Percentiles rank a stretch among this genome's conserved stretches.
Conservation (phyloP, 768 basidiomycete species). For the Rhodotorula graminis region DNA sequence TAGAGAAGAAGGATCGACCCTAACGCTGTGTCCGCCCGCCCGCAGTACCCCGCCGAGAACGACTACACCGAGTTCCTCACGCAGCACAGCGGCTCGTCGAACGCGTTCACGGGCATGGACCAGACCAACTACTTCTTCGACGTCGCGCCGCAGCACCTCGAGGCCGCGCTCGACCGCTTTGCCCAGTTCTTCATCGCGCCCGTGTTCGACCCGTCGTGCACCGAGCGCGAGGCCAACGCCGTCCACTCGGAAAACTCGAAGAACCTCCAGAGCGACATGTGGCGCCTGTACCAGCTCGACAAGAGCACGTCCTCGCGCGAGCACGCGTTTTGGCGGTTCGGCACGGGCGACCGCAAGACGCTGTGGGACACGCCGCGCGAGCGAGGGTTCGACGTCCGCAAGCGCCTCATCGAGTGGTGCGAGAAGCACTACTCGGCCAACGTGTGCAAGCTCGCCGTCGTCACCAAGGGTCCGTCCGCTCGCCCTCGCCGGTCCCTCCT, state of each 20-base stretch:
- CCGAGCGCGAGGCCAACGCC: constrained; percentile 83
- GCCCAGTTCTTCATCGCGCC: constrained; percentile 83
- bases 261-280: constrained; percentile 83
- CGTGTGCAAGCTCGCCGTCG: constrained; percentile 50
- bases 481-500: background rate
- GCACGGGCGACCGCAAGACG: constrained; percentile 50
- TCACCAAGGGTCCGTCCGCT: constrained; percentile 46
- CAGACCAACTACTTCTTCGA: constrained; percentile 78
- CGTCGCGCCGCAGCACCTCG: constrained; percentile 57
- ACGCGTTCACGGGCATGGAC: constrained; percentile 85
- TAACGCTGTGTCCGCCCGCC: too few species aligned
- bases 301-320: constrained; percentile 58
- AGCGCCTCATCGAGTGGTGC: constrained; percentile 51
- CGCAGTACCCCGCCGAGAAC: constrained; percentile 82
- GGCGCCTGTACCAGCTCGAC: constrained; percentile 90
- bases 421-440: constrained; percentile 49
- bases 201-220: constrained; percentile 76
- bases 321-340: constrained; percentile 51
- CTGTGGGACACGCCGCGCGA: constrained; percentile 48
- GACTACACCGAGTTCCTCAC: constrained; percentile 72
- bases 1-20: constrained; percentile 36
- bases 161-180: constrained; percentile 46
- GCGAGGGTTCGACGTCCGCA: constrained; percentile 48
- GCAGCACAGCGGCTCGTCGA: constrained; percentile 64
- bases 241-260: constrained; percentile 98